A percentile compares a stretch with the other conserved stretches of the same genome.
These are phyloP conservation scores for Annulohypoxylon moriforme DNA, from an alignment of 495 filamentous ascomycete species.

Conservation along the genomic window DNA sequence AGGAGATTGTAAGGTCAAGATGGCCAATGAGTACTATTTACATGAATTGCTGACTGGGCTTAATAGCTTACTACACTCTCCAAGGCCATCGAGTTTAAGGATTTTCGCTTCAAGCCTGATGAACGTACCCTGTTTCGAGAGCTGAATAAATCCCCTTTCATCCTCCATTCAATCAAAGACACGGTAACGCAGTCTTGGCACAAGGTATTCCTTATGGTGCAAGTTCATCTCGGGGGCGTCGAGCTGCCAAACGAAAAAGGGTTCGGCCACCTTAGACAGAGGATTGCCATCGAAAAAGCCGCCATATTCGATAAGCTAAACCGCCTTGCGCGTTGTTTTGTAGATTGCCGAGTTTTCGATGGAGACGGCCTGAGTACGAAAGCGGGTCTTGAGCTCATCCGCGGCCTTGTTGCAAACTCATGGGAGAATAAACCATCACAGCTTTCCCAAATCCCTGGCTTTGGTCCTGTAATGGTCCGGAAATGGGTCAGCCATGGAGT, in stretches of 20 bases:
- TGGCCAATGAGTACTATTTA: background rate
- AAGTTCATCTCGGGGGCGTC: conserved; percentile 79
- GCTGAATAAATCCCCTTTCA: conserved; percentile 77
- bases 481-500: conserved; percentile 81
- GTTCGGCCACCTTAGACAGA: conserved; percentile 67
- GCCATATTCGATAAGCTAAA: conserved; percentile 79
- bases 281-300: conserved; percentile 75
- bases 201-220: conserved; percentile 89
- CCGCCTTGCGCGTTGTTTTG: conserved; percentile 81
- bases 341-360: conserved; percentile 81
- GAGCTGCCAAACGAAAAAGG: conserved; percentile 75
- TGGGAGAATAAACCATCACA: conserved; percentile 91
- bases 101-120: conserved; percentile 73
- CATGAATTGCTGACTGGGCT: conserved; percentile 48
- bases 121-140: conserved; percentile 85
- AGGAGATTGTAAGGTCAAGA: conserved; percentile 72
- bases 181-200: conserved; percentile 75
- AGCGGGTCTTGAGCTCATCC: conserved; percentile 80
- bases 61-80: conserved; percentile 71
- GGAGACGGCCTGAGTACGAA: conserved; percentile 73
- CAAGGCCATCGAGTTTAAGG: conserved; percentile 73
- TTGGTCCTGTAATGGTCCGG: conserved; percentile 80
- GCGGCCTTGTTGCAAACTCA: conserved; percentile 79
- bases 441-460: conserved; percentile 86
- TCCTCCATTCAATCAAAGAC: conserved; percentile 85